A percentile compares a stretch with the other conserved stretches of the same genome.
Evolutionary conservation across 73 alveolate species (phyloP).

Genomic region (Effrenium voratum): DNA sequence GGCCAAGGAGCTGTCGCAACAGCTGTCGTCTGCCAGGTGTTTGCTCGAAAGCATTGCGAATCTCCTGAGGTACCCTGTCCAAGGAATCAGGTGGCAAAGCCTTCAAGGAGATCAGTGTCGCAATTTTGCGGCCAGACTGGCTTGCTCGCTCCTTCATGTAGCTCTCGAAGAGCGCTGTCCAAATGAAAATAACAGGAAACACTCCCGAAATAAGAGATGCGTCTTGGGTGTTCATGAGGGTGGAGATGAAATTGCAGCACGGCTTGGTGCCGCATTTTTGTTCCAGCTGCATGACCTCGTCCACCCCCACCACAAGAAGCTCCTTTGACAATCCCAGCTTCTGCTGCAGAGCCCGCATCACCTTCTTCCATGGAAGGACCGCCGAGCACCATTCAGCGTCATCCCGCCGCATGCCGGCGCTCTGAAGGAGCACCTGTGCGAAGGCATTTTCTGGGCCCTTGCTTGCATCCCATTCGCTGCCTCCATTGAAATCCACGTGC

Average conservation of each 20-base stretch:
- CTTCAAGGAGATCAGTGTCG: background rate
- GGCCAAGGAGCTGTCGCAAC: too few relatives aligned
- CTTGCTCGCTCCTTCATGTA: background rate
- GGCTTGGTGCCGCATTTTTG: background rate
- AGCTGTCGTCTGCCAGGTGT: background rate
- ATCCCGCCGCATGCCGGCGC: too few relatives aligned
- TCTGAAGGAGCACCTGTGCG: too few relatives aligned
- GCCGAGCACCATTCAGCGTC: background rate
- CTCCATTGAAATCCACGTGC: too few relatives aligned
- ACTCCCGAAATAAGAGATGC: background rate
- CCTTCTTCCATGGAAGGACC: background rate
- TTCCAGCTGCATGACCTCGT: background rate
- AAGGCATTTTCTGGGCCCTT: too few relatives aligned
- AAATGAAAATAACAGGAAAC: background rate
- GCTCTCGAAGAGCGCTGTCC: slow-evolving; percentile 1
- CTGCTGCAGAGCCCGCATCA: background rate
- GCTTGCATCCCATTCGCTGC: too few relatives aligned
- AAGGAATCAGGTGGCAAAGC: background rate
- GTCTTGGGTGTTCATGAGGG: background rate
- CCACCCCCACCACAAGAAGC: background rate
- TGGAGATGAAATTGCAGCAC: background rate
- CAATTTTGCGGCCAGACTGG: background rate
- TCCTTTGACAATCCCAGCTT: background rate
- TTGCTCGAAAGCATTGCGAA: background rate
- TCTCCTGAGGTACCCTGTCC: background rate